Evolutionary conservation across 2,329 filamentous ascomycete genomes (phyloP).

Genomic region (Lanzia echinophila): DNA sequence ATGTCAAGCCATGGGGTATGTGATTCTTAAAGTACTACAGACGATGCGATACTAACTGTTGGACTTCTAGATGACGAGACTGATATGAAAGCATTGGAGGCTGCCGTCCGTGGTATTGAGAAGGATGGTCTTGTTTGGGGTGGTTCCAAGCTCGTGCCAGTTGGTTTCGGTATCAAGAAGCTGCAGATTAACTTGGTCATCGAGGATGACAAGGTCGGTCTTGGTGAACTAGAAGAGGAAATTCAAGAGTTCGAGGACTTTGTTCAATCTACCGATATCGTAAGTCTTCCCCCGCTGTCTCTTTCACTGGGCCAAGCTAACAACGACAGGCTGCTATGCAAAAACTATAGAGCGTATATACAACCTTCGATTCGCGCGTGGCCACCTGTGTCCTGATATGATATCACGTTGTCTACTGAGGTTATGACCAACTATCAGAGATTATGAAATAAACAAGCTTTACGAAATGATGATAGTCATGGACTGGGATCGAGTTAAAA

Average conservation of each 20-base stretch:
- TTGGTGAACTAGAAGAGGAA: slow-evolving; percentile 78
- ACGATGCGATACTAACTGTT: slow-evolving; percentile 17
- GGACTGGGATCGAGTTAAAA: slow-evolving; percentile 21
- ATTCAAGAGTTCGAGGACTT: slow-evolving; percentile 87
- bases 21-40: slow-evolving; percentile 18
- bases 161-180: slow-evolving; percentile 98
- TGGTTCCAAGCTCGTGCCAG: slow-evolving; percentile 77
- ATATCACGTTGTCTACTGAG: slow-evolving; percentile 21
- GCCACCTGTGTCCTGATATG: slow-evolving; percentile 21
- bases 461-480: slow-evolving; percentile 26
- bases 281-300: slow-evolving; percentile 32
- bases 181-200: slow-evolving; percentile 97
- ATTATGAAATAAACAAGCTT: slow-evolving; percentile 9
- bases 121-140: slow-evolving; percentile 96
- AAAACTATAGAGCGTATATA: slow-evolving; percentile 63
- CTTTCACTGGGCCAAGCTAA: slow-evolving; percentile 18
- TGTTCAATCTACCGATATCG: slow-evolving; percentile 90
- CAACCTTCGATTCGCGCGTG: slow-evolving; percentile 12
- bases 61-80: slow-evolving; percentile 73
- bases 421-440: slow-evolving; percentile 10
- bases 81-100: slow-evolving; percentile 77
- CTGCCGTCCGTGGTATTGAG: slow-evolving; percentile 72
- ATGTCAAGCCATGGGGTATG: slow-evolving; percentile 99
- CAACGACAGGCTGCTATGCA: slow-evolving; percentile 63
- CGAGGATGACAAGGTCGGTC: slow-evolving; percentile 92